Conservation (phyloP, 2,329 filamentous ascomycete species). For the Colletotrichum sansevieriae region DNA sequence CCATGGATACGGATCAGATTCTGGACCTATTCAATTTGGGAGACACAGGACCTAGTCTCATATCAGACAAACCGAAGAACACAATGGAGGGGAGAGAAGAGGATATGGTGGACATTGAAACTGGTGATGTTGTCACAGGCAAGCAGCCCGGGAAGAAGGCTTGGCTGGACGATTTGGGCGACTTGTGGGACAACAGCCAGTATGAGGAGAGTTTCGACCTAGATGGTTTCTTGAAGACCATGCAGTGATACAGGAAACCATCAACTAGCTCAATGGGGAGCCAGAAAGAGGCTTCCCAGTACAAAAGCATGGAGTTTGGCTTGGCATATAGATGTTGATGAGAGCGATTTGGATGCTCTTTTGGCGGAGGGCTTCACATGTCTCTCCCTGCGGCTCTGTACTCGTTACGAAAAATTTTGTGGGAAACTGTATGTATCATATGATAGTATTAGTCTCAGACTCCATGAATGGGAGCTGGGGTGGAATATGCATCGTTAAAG, state of each 20-base stretch:
- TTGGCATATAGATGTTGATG: slow-evolving; percentile 35
- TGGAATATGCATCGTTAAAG: slow-evolving; percentile 24
- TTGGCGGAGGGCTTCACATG: slow-evolving; percentile 11
- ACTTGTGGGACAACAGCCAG: slow-evolving; percentile 97
- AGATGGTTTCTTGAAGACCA: slow-evolving; percentile 93
- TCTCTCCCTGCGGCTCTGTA: slow-evolving; percentile 30
- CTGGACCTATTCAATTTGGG: slow-evolving; percentile 95
- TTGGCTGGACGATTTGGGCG: slow-evolving; percentile 93
- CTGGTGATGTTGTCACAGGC: slow-evolving; percentile 80
- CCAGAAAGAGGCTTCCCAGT: neutral
- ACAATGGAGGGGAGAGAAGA: slow-evolving; percentile 75
- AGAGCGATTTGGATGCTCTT: slow-evolving; percentile 31
- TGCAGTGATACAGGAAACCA: slow-evolving; percentile 68
- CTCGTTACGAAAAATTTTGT: slow-evolving; percentile 34
- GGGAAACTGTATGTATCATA: slow-evolving; percentile 34
- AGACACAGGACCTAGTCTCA: slow-evolving; percentile 77
- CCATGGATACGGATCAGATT: slow-evolving; percentile 99
- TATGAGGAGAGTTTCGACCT: slow-evolving; percentile 99
- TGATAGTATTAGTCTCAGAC: slow-evolving; percentile 19
- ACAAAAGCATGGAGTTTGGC: slow-evolving; percentile 38
- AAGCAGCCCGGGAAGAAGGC: slow-evolving; percentile 97
- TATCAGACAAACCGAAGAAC: slow-evolving; percentile 71
- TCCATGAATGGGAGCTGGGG: neutral
- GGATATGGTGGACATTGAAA: slow-evolving; percentile 93
- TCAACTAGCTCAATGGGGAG: neutral